These are phyloP conservation scores for Scedosporium dehoogii DNA, from an alignment of 2,329 filamentous ascomycete genomes.

Conservation along the genomic window DNA sequence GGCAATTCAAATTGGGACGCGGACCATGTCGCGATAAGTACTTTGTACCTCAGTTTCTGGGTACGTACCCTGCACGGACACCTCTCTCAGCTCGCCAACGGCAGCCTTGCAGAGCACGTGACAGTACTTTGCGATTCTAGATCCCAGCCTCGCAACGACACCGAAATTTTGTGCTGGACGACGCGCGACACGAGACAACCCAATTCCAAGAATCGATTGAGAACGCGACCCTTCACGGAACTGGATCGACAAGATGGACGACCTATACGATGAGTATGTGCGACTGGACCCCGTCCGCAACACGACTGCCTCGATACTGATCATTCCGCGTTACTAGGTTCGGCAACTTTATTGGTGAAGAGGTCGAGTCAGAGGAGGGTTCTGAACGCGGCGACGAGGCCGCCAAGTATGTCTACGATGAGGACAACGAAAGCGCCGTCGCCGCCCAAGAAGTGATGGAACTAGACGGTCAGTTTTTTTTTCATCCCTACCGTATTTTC, in stretches of 20 bases:
- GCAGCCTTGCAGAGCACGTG: conserved; percentile 11
- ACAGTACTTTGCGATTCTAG: conserved; percentile 1
- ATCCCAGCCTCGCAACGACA: not conserved
- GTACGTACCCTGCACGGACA: not conserved
- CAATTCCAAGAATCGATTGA: conserved; percentile 7
- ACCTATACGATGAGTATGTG: conserved; percentile 86
- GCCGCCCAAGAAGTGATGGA: conserved; percentile 87
- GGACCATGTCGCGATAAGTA: too few species aligned
- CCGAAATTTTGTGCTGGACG: conserved; percentile 5
- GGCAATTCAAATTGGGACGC: too few species aligned
- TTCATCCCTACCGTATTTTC: not conserved
- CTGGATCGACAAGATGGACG: conserved; percentile 60
- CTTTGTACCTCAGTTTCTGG: too few species aligned
- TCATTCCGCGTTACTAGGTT: conserved; percentile 49
- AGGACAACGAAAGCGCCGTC: conserved; percentile 51
- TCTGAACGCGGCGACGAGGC: conserved; percentile 67
- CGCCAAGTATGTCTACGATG: conserved; percentile 71
- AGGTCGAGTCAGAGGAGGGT: conserved; percentile 73
- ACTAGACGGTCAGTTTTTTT: conserved; percentile 57
- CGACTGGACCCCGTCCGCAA: not conserved
- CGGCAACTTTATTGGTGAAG: conserved; percentile 96
- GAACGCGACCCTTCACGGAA: not conserved
- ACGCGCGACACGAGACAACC: conserved; percentile 10
- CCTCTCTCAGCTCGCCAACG: not conserved
- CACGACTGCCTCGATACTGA: not conserved